Evolutionary conservation across 2,329 filamentous ascomycete species (phyloP).

Genomic region (Epichloe brachyelytri): DNA sequence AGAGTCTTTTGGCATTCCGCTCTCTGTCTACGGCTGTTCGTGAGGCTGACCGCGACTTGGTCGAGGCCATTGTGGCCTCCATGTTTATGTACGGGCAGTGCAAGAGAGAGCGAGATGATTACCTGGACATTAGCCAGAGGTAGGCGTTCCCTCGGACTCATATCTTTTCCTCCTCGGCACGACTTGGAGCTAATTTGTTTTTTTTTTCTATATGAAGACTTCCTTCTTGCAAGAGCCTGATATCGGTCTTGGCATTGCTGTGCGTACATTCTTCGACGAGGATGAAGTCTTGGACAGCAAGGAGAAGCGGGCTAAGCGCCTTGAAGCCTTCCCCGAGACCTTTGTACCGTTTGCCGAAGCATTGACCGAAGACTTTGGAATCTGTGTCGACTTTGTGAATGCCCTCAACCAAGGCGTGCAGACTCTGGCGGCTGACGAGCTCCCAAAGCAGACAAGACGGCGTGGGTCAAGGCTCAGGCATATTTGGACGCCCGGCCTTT

Average conservation of each 20-base stretch:
- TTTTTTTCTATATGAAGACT: conserved; percentile 29
- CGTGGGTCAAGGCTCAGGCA: conserved; percentile 42
- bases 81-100: conserved; percentile 74
- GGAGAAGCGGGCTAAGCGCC: conserved; percentile 31
- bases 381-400: conserved; percentile 44
- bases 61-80: conserved; percentile 69
- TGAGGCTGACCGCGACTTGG: conserved; percentile 64
- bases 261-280: conserved; percentile 69
- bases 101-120: conserved; percentile 54
- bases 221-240: conserved; percentile 57
- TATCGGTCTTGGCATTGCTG: conserved; percentile 63
- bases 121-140: conserved; percentile 58
- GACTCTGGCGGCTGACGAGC: conserved; percentile 33
- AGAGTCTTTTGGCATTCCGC: conserved; percentile 76
- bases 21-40: conserved; percentile 72
- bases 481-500: conserved; percentile 36
- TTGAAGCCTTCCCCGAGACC: conserved; percentile 35
- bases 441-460: conserved; percentile 33
- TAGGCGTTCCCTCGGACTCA: conserved; percentile 26
- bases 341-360: conserved; percentile 47
- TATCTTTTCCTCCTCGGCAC: not conserved
- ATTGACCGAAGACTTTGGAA: conserved; percentile 45
- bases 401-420: conserved; percentile 46
- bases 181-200: not conserved
- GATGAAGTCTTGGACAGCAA: conserved; percentile 44